Base-by-base conservation (phyloP, 1,284 basidiomycete genomes). In the Exobasidium rhododendri region DNA sequence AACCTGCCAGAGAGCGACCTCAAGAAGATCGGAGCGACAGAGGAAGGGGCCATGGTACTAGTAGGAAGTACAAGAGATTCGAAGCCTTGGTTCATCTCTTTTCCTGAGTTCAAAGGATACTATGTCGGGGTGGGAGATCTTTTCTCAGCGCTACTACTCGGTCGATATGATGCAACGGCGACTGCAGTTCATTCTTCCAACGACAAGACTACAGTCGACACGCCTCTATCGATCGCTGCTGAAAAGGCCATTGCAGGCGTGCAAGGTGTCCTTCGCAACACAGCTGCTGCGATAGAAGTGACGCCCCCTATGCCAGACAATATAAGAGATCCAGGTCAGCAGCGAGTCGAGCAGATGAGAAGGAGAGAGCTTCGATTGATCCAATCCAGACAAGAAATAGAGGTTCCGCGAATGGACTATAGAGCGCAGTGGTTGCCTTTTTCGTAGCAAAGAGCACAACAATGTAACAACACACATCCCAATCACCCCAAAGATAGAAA, bases 121-220 rank as follows among this genome's bases (percentile, higher is more conserved):
- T 98, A 94, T 80, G 90, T 91, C 10, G 96, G 94, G 28, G 94
- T 97, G 2, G 96, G 94, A 13, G 94, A 99, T 79, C 86, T 97
- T 57, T 98, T 99, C 82, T 93, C 94, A 1, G 91, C 96, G 0
- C 86, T 98, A 58, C 86, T 94, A 17, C 83, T 96, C 0, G 94
- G 88, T 0, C 88, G 94, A 71, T 40, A 31, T 55, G 28, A 5
- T n/a, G 31, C 22, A 32, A 28, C 51, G 0, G 43, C n/a, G 14
- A 14, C 26, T 0, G 53, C 47, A 0, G 50, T 31, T 6, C 20
- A 40, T 17, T 40, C 35, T 40, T 10, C 35, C 35, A n/a, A n/a
- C n/a, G 35, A 40, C 35, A 46, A 2, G 46, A 35, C 29, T 63
- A 64, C 61, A 82, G 4, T 79, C 83, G 5, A 80, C 28, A 91